Conservation (phyloP, 2,329 filamentous ascomycete genomes). For the Xylaria digitata region DNA sequence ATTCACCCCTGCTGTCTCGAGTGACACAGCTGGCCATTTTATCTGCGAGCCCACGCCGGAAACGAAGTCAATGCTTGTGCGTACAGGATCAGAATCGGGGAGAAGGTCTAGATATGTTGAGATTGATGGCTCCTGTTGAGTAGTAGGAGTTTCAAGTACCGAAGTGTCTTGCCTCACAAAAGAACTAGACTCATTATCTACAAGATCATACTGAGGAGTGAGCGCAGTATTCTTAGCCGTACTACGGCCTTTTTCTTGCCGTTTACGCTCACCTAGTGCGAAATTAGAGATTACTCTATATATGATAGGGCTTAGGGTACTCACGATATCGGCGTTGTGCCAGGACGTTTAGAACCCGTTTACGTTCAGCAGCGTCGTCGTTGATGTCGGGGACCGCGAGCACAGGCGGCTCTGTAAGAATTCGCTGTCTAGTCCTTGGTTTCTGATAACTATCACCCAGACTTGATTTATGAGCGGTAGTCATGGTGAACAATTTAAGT, state of each 20-base stretch:
- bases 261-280: slow-evolving; percentile 31
- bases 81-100: not conserved
- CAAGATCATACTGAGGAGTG: not conserved
- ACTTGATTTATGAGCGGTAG: not conserved
- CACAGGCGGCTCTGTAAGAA: slow-evolving; percentile 54
- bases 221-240: slow-evolving; percentile 7
- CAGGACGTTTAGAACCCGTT: slow-evolving; percentile 64
- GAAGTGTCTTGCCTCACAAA: not conserved
- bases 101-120: not conserved
- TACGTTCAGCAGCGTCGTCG: slow-evolving; percentile 63
- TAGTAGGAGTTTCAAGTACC: slow-evolving; percentile 3
- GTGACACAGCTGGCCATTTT: slow-evolving; percentile 5
- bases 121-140: slow-evolving; percentile 3
- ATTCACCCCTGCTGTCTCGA: not conserved
- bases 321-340: slow-evolving; percentile 65
- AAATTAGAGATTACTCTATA: slow-evolving; percentile 3
- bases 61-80: not conserved
- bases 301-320: slow-evolving; percentile 16
- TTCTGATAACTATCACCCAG: slow-evolving; percentile 15
- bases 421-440: slow-evolving; percentile 52
- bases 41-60: not conserved
- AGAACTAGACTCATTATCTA: not conserved
- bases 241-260: slow-evolving; percentile 22
- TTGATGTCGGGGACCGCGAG: slow-evolving; percentile 61
- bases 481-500: slow-evolving; percentile 13